Conservation (phyloP, 805 yeast species). For the Millerozyma acaciae region DNA sequence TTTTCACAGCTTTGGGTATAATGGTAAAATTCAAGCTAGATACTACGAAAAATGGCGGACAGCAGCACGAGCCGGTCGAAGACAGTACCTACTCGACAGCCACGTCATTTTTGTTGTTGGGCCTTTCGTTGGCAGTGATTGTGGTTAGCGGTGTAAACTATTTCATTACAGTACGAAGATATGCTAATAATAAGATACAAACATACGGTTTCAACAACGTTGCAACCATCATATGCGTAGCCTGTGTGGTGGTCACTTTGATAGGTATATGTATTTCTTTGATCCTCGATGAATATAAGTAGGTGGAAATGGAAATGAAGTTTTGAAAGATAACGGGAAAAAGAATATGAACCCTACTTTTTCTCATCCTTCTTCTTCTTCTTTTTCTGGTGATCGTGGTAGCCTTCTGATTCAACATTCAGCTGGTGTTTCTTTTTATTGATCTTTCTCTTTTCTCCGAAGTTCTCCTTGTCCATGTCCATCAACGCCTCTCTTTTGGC, state of each 20-base stretch:
- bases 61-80: slow-evolving; percentile 4
- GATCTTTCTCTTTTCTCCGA: slow-evolving; percentile 67
- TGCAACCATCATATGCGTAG: slow-evolving; percentile 29
- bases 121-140: slow-evolving; percentile 35
- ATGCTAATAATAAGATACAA: slow-evolving; percentile 38
- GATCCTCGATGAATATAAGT: slow-evolving; percentile 17
- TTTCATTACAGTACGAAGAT: slow-evolving; percentile 40
- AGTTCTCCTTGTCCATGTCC: slow-evolving; percentile 90
- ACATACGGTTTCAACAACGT: slow-evolving; percentile 31
- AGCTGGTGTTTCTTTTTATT: slow-evolving; percentile 42
- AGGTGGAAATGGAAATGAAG: neutral
- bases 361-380: slow-evolving; percentile 10
- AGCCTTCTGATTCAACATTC: too few relatives aligned
- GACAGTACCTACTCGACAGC: slow-evolving; percentile 20
- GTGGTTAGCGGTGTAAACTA: slow-evolving; percentile 40
- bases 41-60: slow-evolving; percentile 16
- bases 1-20: slow-evolving; percentile 46
- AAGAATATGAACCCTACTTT: slow-evolving; percentile 2
- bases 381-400: slow-evolving; percentile 5
- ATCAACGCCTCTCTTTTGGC: slow-evolving; percentile 88
- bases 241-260: slow-evolving; percentile 30
- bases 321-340: too few relatives aligned
- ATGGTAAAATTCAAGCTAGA: slow-evolving; percentile 43
- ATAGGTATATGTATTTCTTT: slow-evolving; percentile 33
- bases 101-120: slow-evolving; percentile 34